phyloP scores from a whole-genome alignment of 2,329 filamentous ascomycete species.

The Conoideocrella luteorostrata region DNA sequence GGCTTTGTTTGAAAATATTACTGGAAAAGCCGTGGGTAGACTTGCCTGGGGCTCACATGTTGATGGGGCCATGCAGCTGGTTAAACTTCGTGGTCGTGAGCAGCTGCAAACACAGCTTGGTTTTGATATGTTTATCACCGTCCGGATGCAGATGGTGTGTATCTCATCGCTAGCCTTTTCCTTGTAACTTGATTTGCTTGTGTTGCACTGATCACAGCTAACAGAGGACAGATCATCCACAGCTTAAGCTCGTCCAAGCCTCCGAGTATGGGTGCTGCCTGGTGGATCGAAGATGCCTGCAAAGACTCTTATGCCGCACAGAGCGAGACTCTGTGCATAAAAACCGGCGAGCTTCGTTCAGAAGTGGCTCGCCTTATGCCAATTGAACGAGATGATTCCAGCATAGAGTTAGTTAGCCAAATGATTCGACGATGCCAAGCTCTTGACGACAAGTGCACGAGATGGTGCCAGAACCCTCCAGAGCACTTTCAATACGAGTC shows the following conservation, averaged over 20 bases:
- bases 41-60: constrained; percentile 57
- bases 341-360: constrained; percentile 48
- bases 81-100: constrained; percentile 49
- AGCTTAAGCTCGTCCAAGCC: constrained; percentile 46
- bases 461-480: constrained; percentile 46
- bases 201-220: too few relatives aligned
- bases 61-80: constrained; percentile 57
- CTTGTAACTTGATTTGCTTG: not conserved
- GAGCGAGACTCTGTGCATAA: constrained; percentile 47
- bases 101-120: constrained; percentile 49
- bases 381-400: constrained; percentile 39
- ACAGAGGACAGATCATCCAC: constrained; percentile 44
- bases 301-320: constrained; percentile 41
- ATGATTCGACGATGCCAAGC: constrained; percentile 46
- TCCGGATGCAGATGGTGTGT: constrained; percentile 54
- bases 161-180: not conserved
- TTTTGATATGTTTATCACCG: constrained; percentile 50
- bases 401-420: constrained; percentile 42
- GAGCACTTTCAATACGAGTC: constrained; percentile 44
- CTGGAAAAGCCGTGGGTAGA: constrained; percentile 46
- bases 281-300: constrained; percentile 50
- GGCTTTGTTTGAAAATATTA: constrained; percentile 56
- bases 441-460: constrained; percentile 44
- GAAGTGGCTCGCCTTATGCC: constrained; percentile 43
- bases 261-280: constrained; percentile 48